phyloP scores from a whole-genome alignment of 345 rosid species.

The Eucalyptus coolabah region DNA sequence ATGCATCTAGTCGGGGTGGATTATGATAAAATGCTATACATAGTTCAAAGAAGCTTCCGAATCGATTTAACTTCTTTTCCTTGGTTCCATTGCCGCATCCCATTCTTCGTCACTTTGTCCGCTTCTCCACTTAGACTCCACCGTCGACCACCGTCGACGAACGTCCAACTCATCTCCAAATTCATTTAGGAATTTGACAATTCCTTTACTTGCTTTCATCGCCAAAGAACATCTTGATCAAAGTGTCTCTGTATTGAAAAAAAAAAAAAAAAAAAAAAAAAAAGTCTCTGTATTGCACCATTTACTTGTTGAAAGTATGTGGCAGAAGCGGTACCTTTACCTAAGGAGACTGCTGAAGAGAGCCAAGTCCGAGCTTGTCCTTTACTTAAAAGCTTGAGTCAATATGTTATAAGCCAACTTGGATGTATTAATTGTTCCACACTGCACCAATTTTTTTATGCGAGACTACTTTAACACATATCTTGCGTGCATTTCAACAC shows the following conservation, averaged over 20 bases:
- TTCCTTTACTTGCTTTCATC: neutral
- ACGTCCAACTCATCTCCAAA: neutral
- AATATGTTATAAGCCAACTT: neutral
- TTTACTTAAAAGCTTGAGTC: neutral
- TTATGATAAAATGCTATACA: neutral
- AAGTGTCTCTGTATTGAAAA: neutral
- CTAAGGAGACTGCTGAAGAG: neutral
- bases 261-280: too few relatives aligned
- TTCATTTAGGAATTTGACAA: neutral
- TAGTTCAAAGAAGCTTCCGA: neutral
- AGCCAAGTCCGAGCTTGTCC: neutral
- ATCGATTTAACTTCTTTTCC: neutral
- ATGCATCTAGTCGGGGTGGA: neutral
- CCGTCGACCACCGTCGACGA: too few relatives aligned
- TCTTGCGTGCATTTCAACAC: neutral
- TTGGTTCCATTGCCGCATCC: neutral
- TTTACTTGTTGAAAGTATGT: too few relatives aligned
- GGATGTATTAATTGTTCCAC: neutral
- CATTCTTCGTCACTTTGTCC: neutral
- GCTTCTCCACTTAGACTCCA: neutral
- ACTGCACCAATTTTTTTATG: neutral
- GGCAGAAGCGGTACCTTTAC: neutral
- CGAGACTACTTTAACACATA: neutral
- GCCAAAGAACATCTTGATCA: neutral
- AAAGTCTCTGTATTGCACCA: neutral